Conservation (phyloP, 257 asterid species). For the Fraxinus anomala region DNA sequence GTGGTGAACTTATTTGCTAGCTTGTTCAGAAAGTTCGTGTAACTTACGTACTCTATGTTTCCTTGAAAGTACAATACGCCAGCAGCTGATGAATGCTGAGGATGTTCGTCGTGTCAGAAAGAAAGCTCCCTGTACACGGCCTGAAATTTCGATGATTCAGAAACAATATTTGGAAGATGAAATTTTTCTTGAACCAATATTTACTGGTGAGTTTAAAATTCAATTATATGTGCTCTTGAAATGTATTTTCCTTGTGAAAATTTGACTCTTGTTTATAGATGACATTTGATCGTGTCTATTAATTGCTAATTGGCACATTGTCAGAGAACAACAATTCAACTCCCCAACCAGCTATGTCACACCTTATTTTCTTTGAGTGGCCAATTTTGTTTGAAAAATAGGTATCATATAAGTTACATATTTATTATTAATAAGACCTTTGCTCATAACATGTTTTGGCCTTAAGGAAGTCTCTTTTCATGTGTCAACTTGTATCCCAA, state of each 20-base stretch:
- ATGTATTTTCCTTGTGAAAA: not conserved
- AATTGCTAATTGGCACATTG: not conserved
- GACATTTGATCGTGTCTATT: not conserved
- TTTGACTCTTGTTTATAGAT: not conserved
- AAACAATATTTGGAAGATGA: conserved; percentile 67
- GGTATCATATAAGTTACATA: conserved; percentile 6
- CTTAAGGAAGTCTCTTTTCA: conserved; percentile 2
- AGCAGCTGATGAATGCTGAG: conserved; percentile 65
- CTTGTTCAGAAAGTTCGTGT: not conserved
- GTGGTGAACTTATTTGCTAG: conserved; percentile 19
- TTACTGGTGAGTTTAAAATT: conserved; percentile 54
- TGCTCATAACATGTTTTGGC: not conserved
- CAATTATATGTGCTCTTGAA: conserved; percentile 16
- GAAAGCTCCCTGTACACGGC: conserved; percentile 84
- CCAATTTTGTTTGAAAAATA: not conserved
- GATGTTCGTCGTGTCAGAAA: conserved; percentile 82
- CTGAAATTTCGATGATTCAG: conserved; percentile 69
- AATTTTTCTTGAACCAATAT: conserved; percentile 52
- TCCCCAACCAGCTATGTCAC: not conserved
- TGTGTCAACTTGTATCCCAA: not conserved
- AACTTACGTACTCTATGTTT: conserved; percentile 36
- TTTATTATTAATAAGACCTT: not conserved
- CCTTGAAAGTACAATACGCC: conserved; percentile 62
- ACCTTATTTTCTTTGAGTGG: not conserved
- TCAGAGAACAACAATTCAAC: not conserved